phyloP scores from a whole-genome alignment of 2,329 filamentous ascomycete species.

The Sordariomycetes sp. region DNA sequence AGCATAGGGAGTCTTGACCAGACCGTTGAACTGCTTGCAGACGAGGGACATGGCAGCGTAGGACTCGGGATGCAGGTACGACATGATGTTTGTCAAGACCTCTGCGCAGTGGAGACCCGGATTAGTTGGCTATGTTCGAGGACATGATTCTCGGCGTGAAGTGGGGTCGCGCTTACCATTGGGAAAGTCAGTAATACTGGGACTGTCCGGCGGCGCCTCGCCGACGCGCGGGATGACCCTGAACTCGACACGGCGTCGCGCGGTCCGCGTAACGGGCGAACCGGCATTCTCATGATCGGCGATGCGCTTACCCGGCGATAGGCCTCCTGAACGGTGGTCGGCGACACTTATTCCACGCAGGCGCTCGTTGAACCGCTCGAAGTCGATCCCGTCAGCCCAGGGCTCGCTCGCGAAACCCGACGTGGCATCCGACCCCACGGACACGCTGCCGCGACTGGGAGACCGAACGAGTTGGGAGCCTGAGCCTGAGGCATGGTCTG shows the following conservation, averaged over 20 bases:
- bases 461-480: conserved; percentile 1
- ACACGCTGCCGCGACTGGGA: neutral
- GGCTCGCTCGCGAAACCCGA: neutral
- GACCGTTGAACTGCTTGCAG: conserved; percentile 71
- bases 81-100: conserved; percentile 81
- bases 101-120: conserved; percentile 38
- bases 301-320: conserved; percentile 36
- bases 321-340: conserved; percentile 14
- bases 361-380: conserved; percentile 30
- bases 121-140: conserved; percentile 5
- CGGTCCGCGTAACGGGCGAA: conserved; percentile 23
- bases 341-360: conserved; percentile 37
- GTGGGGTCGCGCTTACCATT: conserved; percentile 50
- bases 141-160: conserved; percentile 1
- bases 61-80: conserved; percentile 76
- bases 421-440: conserved; percentile 2
- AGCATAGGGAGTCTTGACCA: conserved; percentile 84
- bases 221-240: conserved; percentile 31
- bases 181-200: conserved; percentile 49
- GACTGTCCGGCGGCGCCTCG: conserved; percentile 21
- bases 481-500: conserved; percentile 3
- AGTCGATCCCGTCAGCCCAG: conserved; percentile 3
- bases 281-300: conserved; percentile 48
- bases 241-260: conserved; percentile 37
- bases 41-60: conserved; percentile 74